Base-by-base conservation (phyloP, 73 alveolate species). In the Stentor coeruleus region DNA sequence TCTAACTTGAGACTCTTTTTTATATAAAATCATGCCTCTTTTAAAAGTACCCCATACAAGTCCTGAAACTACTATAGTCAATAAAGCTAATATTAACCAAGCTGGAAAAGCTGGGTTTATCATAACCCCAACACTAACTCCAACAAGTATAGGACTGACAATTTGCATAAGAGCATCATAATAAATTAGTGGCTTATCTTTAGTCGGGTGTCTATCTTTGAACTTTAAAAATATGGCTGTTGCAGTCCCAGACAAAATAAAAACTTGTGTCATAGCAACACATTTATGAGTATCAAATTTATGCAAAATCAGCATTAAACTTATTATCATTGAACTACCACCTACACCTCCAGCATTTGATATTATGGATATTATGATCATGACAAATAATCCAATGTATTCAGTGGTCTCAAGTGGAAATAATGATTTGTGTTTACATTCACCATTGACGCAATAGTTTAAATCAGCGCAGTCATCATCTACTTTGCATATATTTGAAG, bases 301-400 rank as follows among this genome's bases (percentile, higher is more conserved):
- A 2, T 66, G 33, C 26, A 66, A 26, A 33, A 33, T 20, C 79
- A 66, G 79, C n/a, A 66, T 20, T 26, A 66, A 31, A 1, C 49
- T 40, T 20, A 33, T 26, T 15, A 20, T 26, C n/a, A 66, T 66
- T 26, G 79, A 14, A 31, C 79, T 66, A 2, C 79, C 79, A 28
- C 79, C 79, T 14, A 66, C 33, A 20, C 79, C 79, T 66, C 40
- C 79, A 26, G 79, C 36, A 1, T 26, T 66, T 20, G 79, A 66
- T 66, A 66, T 1, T 0, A 66, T 20, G 15, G 79, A 37, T 33
- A 66, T 20, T 20, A 66, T 15, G 33, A 66, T 20, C 40, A 66
- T 20, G 36, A 20, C n/a, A 40, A 66, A 31, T 11, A 40, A 28
- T 20, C 79, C 79, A 26, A 37, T 40, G 0, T 28, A 20, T 33